Evolutionary conservation across 495 filamentous ascomycete species (phyloP).

Genomic region (Penicillium manginii): DNA sequence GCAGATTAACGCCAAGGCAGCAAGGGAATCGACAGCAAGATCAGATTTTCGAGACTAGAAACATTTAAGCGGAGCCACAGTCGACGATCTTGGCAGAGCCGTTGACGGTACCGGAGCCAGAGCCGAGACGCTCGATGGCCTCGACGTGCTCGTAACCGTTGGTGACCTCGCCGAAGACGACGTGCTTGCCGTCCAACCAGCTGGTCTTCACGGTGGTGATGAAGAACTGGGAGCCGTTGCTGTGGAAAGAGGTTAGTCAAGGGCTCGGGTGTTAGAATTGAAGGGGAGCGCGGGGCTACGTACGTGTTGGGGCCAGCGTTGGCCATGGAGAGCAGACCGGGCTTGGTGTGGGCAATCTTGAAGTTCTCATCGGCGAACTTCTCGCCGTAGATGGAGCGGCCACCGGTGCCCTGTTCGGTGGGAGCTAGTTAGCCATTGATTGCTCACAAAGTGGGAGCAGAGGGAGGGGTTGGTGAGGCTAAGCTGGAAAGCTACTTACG

Average conservation of each 20-base stretch:
- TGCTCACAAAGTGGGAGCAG: neutral
- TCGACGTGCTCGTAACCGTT: conserved; percentile 63
- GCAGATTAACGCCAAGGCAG: neutral
- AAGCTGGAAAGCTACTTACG: conserved; percentile 51
- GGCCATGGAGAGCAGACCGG: conserved; percentile 94
- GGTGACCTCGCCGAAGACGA: conserved; percentile 94
- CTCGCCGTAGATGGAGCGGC: conserved; percentile 94
- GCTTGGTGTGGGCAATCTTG: conserved; percentile 75
- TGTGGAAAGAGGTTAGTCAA: conserved; percentile 35
- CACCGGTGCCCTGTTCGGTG: conserved; percentile 71
- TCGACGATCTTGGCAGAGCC: conserved; percentile 67
- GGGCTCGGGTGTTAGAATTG: neutral
- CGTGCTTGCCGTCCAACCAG: conserved; percentile 96
- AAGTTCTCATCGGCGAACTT: conserved; percentile 99
- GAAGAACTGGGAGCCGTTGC: conserved; percentile 99
- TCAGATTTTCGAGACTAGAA: conserved; percentile 5
- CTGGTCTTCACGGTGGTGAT: conserved; percentile 90
- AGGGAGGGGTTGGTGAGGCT: neutral
- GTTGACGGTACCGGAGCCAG: conserved; percentile 60
- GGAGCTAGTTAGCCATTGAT: neutral
- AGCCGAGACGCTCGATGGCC: conserved; percentile 74
- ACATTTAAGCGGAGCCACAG: conserved; percentile 40
- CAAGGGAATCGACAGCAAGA: neutral
- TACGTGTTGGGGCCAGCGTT: conserved; percentile 90
- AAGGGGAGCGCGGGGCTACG: conserved; percentile 25